These are phyloP conservation scores for Aspergillus cejpii DNA, from an alignment of 2,329 filamentous ascomycete genomes.

Conservation along the genomic window DNA sequence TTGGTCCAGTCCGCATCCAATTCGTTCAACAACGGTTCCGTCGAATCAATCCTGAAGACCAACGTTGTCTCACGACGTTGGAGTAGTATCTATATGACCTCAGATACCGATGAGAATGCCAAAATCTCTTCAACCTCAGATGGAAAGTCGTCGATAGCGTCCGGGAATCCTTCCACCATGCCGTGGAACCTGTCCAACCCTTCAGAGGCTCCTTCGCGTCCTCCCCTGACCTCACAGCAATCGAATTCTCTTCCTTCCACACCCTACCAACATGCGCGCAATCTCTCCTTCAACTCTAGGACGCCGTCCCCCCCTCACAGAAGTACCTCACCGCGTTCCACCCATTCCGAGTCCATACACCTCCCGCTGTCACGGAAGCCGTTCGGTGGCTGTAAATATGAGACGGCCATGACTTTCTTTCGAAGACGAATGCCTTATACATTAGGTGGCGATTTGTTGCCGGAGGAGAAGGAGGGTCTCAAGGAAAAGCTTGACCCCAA, in stretches of 20 bases:
- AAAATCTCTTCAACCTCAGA: slow-evolving; percentile 33
- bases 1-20: neutral
- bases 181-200: slow-evolving; percentile 34
- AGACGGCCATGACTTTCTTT: slow-evolving; percentile 74
- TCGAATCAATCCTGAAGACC: slow-evolving; percentile 16
- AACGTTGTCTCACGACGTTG: slow-evolving; percentile 29
- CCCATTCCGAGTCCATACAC: slow-evolving; percentile 80
- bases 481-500: slow-evolving; percentile 65
- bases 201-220: slow-evolving; percentile 38
- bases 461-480: slow-evolving; percentile 60
- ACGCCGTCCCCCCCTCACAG: slow-evolving; percentile 71
- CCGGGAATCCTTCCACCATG: slow-evolving; percentile 37
- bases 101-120: slow-evolving; percentile 40
- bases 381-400: slow-evolving; percentile 72
- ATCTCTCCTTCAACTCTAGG: slow-evolving; percentile 71
- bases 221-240: slow-evolving; percentile 54
- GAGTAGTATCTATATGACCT: slow-evolving; percentile 37
- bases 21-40: neutral
- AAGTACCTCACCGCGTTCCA: slow-evolving; percentile 81
- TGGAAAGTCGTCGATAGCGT: slow-evolving; percentile 41
- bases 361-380: slow-evolving; percentile 62
- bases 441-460: slow-evolving; percentile 71
- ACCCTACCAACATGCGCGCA: slow-evolving; percentile 78
- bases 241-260: slow-evolving; percentile 92
- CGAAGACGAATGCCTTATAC: slow-evolving; percentile 88